These are phyloP conservation scores for Globisporangium abappressorium DNA, from an alignment of 352 stramenopile species.

Conservation along the genomic window DNA sequence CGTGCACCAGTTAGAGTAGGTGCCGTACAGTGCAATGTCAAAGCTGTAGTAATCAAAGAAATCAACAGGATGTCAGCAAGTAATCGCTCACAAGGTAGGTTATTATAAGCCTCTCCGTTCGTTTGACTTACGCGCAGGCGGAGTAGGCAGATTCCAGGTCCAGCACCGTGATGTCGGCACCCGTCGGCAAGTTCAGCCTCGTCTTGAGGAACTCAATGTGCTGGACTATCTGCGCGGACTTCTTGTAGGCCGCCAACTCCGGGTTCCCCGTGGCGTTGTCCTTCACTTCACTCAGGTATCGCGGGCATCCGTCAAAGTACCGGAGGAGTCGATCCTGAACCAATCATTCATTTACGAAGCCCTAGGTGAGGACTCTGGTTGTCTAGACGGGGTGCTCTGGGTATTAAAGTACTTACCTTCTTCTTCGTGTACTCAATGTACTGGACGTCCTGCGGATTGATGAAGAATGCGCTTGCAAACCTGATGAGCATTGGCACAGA, in stretches of 20 bases:
- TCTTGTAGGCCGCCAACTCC: constrained; percentile 33
- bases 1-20: constrained; percentile 39
- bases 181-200: constrained; percentile 13
- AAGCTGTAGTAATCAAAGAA: constrained; percentile 19
- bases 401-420: constrained; percentile 19
- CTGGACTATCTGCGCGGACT: constrained; percentile 22
- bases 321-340: constrained; percentile 43
- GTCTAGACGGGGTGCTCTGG: neutral
- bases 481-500: constrained; percentile 16
- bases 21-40: constrained; percentile 46
- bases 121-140: constrained; percentile 38
- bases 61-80: neutral
- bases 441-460: constrained; percentile 36
- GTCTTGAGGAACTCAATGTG: constrained; percentile 20
- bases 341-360: neutral
- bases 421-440: constrained; percentile 40
- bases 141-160: constrained; percentile 36
- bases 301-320: constrained; percentile 59
- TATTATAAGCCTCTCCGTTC: neutral
- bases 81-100: constrained; percentile 1
- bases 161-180: constrained; percentile 21
- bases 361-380: neutral
- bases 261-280: constrained; percentile 31
- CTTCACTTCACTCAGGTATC: constrained; percentile 49
- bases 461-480: constrained; percentile 54